Evolutionary conservation across 345 rosid genomes (phyloP).

Genomic region (Psidium guajava): DNA sequence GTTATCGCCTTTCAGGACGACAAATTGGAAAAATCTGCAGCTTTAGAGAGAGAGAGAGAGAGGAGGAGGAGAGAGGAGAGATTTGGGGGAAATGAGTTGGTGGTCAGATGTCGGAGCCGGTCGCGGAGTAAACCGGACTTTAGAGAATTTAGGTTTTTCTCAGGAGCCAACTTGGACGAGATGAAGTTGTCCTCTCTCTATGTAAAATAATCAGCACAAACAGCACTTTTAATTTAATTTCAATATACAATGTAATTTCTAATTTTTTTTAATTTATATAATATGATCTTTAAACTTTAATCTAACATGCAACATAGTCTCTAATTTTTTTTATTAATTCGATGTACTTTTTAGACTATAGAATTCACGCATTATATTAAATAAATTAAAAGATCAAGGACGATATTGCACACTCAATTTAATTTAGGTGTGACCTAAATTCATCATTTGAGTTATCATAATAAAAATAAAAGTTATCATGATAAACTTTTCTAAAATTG

Average conservation of each 20-base stretch:
- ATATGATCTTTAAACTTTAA: too few species aligned
- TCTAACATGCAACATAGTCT: accelerated
- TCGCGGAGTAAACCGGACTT: not conserved
- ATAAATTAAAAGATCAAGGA: accelerated
- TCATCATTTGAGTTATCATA: not conserved
- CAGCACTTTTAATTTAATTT: too few species aligned
- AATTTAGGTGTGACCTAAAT: not conserved
- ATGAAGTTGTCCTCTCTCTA: not conserved
- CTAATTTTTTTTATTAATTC: accelerated
- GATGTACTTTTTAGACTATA: accelerated
- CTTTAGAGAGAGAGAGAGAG: not conserved
- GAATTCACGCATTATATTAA: accelerated
- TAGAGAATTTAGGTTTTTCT: not conserved
- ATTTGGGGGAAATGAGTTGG: not conserved
- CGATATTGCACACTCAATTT: accelerated
- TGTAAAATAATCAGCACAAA: not conserved
- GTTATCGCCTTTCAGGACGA: not conserved
- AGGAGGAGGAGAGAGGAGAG: too few species aligned
- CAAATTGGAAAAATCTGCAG: not conserved
- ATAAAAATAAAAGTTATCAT: too few species aligned
- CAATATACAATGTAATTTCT: accelerated
- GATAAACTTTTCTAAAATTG: not conserved
- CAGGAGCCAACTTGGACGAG: not conserved
- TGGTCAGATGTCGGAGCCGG: not conserved
- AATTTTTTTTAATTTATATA: accelerated